Conservation (phyloP, 495 filamentous ascomycete genomes). For the Daldinia childiae region DNA sequence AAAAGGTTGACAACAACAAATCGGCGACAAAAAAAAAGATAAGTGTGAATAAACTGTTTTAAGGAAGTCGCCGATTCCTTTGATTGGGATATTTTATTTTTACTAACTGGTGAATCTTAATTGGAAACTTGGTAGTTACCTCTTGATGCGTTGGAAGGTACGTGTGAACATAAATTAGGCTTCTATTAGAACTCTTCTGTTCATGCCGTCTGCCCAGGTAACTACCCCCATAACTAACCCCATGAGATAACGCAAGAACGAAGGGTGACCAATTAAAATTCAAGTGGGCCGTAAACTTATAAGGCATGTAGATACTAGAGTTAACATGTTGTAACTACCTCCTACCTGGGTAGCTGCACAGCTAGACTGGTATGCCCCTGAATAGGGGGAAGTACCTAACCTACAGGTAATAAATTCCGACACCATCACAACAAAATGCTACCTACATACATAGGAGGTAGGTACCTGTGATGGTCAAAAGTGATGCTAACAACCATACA, state of each 20-base stretch:
- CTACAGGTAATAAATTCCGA: not conserved
- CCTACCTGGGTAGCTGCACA: too few species aligned
- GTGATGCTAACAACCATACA: constrained; percentile 21
- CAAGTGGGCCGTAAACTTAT: too few species aligned
- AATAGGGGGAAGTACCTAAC: not conserved
- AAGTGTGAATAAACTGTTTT: not conserved
- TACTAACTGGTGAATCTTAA: not conserved
- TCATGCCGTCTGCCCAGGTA: not conserved
- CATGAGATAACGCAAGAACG: too few species aligned
- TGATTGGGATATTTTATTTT: not conserved
- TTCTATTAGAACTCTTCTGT: not conserved
- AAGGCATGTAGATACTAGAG: too few species aligned
- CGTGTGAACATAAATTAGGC: not conserved
- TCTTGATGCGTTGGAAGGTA: not conserved
- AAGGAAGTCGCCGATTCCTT: not conserved
- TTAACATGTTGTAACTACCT: too few species aligned
- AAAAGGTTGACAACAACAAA: too few species aligned
- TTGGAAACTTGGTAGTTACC: not conserved
- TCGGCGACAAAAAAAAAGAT: too few species aligned
- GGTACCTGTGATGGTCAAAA: constrained; percentile 1
- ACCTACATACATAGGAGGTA: not conserved
- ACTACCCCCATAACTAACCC: too few species aligned
- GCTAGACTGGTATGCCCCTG: too few species aligned
- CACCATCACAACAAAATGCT: constrained; percentile 25
- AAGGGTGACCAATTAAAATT: too few species aligned